Conservation (phyloP, 2,329 filamentous ascomycete species). For the Fusarium coffeatum region DNA sequence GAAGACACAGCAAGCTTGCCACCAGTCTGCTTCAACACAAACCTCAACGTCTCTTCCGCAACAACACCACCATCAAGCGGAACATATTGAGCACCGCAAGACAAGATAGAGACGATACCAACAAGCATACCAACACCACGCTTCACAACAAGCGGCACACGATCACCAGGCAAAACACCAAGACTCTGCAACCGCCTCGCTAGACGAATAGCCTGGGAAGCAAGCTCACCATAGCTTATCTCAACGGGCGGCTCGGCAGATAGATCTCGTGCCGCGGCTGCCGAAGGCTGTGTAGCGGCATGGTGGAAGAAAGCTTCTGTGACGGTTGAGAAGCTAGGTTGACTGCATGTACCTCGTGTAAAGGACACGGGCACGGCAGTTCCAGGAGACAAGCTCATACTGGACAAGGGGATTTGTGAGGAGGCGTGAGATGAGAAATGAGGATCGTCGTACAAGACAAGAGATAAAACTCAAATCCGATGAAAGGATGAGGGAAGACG, state of each 20-base stretch:
- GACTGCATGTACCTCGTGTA: slow-evolving; percentile 32
- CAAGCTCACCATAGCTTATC: slow-evolving; percentile 61
- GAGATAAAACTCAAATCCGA: slow-evolving; percentile 32
- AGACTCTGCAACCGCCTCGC: slow-evolving; percentile 53
- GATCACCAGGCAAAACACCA: slow-evolving; percentile 59
- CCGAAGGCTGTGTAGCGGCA: slow-evolving; percentile 52
- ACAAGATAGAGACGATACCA: slow-evolving; percentile 66
- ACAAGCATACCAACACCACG: slow-evolving; percentile 67
- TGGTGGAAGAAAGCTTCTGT: slow-evolving; percentile 54
- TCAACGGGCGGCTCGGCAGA: slow-evolving; percentile 45
- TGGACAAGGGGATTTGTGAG: slow-evolving; percentile 6
- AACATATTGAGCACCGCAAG: slow-evolving; percentile 68
- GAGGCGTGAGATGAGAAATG: slow-evolving; percentile 17
- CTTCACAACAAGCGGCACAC: slow-evolving; percentile 66
- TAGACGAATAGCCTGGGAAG: slow-evolving; percentile 50
- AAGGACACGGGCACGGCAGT: slow-evolving; percentile 37
- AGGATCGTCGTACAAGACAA: slow-evolving; percentile 30
- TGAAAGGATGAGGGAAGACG: not conserved
- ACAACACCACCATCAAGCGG: slow-evolving; percentile 68
- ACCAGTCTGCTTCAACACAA: slow-evolving; percentile 61
- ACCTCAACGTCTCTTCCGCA: slow-evolving; percentile 59
- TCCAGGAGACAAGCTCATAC: slow-evolving; percentile 25
- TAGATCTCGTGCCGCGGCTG: slow-evolving; percentile 54
- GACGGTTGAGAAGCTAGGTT: slow-evolving; percentile 48
- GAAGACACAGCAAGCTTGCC: slow-evolving; percentile 60